Base-by-base conservation (phyloP, 306 rosid genomes). In the Canavalia ensiformis region DNA sequence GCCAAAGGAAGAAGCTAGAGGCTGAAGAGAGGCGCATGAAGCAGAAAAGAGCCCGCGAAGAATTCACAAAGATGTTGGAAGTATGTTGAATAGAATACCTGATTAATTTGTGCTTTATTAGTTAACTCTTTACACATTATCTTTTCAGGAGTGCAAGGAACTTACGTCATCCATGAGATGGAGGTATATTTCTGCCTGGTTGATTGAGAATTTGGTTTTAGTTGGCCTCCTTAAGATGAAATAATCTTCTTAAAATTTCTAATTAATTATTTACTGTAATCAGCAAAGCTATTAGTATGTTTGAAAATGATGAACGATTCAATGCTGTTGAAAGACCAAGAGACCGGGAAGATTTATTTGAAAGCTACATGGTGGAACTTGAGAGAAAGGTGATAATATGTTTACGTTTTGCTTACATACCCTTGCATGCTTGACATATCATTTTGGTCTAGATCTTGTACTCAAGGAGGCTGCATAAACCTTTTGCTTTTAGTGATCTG, bases 31-130 rank as follows among this genome's bases (percentile, higher is more conserved):
- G 91, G 83, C 98, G 99, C 77, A 83, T 87, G 79, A 92, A 88
- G 90, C 99, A 96, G 93, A 96, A 93, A 86, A 93, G 80, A 82
- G 99, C 98, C 75, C 91, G 97, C 2, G 99, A 96, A 83, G 99
- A 93, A 83, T 96, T 93, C 79, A 88, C 97, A 28, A 96, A 84
- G 93, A 96, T 96, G 99, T 87, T 96, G 82, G 98, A 96, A 88
- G 99, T 96, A 93, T 85, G 97, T 85, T 86, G 57, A 55, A 68
- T 82, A 37, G 33, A 29, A 56, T 67, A 45, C 77, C 33, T 59
- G 66, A 62, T 81, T 75, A 37, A 31, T 59, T 60, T 78, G 60
- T 68, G 54, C 76, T 34, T 5, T 84, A 52, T 73, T 72, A 25
- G 77, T 37, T 76, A 18, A 79, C 75, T 69, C 34, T 50, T 18